These are phyloP conservation scores for Cystobasidium ongulense DNA, from an alignment of 768 basidiomycete species.

Conservation along the genomic window DNA sequence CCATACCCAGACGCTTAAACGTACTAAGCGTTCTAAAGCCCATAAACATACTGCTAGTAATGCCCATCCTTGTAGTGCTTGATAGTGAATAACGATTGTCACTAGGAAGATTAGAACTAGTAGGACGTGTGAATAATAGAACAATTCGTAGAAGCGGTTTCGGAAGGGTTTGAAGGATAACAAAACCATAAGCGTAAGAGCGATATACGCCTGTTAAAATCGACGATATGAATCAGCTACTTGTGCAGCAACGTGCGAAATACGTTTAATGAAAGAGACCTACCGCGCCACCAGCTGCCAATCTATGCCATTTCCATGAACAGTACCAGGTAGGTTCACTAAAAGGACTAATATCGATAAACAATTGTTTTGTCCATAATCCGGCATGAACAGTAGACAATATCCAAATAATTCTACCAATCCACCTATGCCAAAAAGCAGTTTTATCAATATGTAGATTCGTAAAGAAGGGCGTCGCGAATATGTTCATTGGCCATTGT, in stretches of 20 bases:
- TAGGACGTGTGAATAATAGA: conserved; percentile 60
- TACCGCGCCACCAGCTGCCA: conserved; percentile 56
- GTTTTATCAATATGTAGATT: conserved; percentile 71
- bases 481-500: conserved; percentile 60
- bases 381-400: conserved; percentile 56
- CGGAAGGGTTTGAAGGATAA: conserved; percentile 54
- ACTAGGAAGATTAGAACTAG: conserved; percentile 59
- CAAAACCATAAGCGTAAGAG: conserved; percentile 54
- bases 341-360: conserved; percentile 49
- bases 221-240: conserved; percentile 14
- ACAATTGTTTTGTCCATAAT: conserved; percentile 63
- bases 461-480: conserved; percentile 57
- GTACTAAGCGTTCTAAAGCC: conserved; percentile 57
- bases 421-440: conserved; percentile 62
- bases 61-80: conserved; percentile 30
- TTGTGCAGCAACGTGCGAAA: not conserved
- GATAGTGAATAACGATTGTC: conserved; percentile 59
- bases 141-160: conserved; percentile 55
- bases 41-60: conserved; percentile 55
- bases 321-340: conserved; percentile 47
- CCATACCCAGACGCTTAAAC: conserved; percentile 55
- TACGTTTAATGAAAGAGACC: conserved; percentile 31
- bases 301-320: conserved; percentile 57
- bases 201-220: conserved; percentile 52
- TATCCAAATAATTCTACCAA: conserved; percentile 62